A percentile compares a stretch with the other conserved stretches of the same genome.
phyloP scores from a whole-genome alignment of 1,284 basidiomycete genomes.

The Lignosus rhinocerotis region DNA sequence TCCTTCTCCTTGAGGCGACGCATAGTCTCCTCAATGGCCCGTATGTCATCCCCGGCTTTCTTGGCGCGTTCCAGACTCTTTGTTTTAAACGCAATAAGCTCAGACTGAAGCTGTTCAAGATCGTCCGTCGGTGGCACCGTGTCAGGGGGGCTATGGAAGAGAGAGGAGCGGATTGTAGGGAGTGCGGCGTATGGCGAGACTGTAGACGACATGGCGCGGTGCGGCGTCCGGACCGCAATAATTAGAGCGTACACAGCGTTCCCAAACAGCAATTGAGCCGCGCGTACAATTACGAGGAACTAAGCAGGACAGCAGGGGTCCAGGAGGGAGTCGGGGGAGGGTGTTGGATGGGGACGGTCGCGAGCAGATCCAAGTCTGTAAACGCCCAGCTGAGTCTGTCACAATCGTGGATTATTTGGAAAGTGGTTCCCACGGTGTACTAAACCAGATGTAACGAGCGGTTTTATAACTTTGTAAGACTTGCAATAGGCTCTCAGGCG shows the following conservation, averaged over 20 bases:
- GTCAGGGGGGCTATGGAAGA: constrained; percentile 63
- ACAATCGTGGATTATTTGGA: constrained; percentile 11
- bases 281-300: constrained; percentile 5
- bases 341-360: constrained; percentile 23
- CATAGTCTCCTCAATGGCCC: constrained; percentile 68
- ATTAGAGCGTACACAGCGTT: constrained; percentile 4
- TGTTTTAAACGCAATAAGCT: constrained; percentile 57
- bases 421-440: constrained; percentile 19
- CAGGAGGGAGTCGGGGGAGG: constrained; percentile 14
- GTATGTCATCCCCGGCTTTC: constrained; percentile 71
- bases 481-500: background rate
- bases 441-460: background rate
- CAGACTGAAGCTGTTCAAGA: constrained; percentile 61
- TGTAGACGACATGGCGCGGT: constrained; percentile 43
- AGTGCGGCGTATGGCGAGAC: constrained; percentile 48
- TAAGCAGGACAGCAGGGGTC: constrained; percentile 4
- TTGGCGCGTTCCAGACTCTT: constrained; percentile 58
- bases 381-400: constrained; percentile 21
- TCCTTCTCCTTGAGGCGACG: constrained; percentile 71
- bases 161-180: constrained; percentile 48
- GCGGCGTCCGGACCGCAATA: constrained; percentile 9
- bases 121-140: constrained; percentile 71
- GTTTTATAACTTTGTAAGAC: background rate
- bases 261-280: constrained; percentile 1
- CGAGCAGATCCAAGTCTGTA: constrained; percentile 28